Evolutionary conservation across 208 protist genomes (phyloP).

Genomic region (Trypanosoma cruzi): DNA sequence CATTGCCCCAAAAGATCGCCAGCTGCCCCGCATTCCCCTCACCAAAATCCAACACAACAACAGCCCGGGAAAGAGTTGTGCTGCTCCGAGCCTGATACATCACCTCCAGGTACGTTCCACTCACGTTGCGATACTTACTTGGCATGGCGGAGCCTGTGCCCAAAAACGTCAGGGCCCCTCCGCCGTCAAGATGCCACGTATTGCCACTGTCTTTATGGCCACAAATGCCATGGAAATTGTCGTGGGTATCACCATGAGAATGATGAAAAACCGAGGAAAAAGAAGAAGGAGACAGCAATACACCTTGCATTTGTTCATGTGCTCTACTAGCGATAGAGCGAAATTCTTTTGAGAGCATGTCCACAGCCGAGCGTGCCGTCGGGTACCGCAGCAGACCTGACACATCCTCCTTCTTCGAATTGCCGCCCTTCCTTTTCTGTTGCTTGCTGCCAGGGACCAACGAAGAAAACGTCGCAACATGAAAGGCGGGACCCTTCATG

Average conservation of each 20-base stretch:
- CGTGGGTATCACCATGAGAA: neutral
- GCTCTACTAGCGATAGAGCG: neutral
- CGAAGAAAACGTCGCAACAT: neutral
- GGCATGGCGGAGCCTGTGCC: conserved; percentile 89
- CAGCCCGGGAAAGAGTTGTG: conserved; percentile 23
- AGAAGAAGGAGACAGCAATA: conserved; percentile 2
- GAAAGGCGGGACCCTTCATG: neutral
- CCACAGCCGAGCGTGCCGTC: conserved; percentile 26
- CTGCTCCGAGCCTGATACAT: neutral
- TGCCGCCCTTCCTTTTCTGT: conserved; percentile 5
- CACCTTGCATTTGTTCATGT: conserved; percentile 1
- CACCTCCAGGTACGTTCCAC: conserved; percentile 71
- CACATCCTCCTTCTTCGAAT: conserved; percentile 4
- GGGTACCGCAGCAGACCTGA: conserved; percentile 56
- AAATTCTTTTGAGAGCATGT: conserved; percentile 36
- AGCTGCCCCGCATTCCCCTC: conserved; percentile 83
- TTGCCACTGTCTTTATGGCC: neutral
- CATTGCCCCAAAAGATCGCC: conserved; percentile 34
- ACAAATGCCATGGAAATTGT: neutral
- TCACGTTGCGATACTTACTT: conserved; percentile 92
- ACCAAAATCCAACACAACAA: conserved; percentile 86
- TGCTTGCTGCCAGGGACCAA: neutral
- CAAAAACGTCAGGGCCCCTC: conserved; percentile 77
- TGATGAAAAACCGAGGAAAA: neutral
- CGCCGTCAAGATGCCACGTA: conserved; percentile 25